Base-by-base conservation (phyloP, 2,329 filamentous ascomycete species). In the Blumeria hordei region DNA sequence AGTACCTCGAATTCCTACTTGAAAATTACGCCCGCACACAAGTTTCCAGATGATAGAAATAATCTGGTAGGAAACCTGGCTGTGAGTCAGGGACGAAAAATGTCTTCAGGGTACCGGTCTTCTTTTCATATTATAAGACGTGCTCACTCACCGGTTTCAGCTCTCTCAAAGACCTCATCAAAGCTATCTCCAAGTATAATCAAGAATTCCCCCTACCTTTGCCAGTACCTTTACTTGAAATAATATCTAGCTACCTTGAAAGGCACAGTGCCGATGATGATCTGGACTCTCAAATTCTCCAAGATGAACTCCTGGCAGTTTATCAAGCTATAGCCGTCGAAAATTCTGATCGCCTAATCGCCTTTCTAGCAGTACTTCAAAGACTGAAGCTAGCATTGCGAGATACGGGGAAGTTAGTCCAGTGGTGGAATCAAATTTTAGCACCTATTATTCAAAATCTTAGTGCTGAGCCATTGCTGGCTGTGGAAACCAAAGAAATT, bases 341-440 rank as follows among this genome's bases (percentile, higher is more conserved):
- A 36, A 71, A 72, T 28, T 69, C 75, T 2, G 66, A 73, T 53
- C 76, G 77, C 60, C 75, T 77, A 64, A 77, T 76, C 8, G 69
- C 78, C n/a, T 92, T 88, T 67, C 71, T 88, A 16, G 74, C 75
- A 53, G 73, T 85, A 49, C 68, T 90, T 55, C 74, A 77, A 50
- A 74, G 73, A 43, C 69, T 90, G 37, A 73, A 79, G 28, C 77
- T 81, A 2, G 74, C 74, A 10, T 72, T 92, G 55, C 74, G 73
- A 55, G 77, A 77, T 10, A 74, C 80, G 1, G 72, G 75, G 36
- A 75, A 80, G 55, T 67, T 85, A 55, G 68, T 80, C 55, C 74
- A 80, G 57, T 92, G 85, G 85, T 87, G 84, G 74, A 76, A 83
- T 49, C 69, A 75, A 58, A 70, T 81, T 12, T 67, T 80, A 18